Evolutionary conservation across 164 flowering plant species (phyloP).

Genomic region (Cinnamomum micranthum): DNA sequence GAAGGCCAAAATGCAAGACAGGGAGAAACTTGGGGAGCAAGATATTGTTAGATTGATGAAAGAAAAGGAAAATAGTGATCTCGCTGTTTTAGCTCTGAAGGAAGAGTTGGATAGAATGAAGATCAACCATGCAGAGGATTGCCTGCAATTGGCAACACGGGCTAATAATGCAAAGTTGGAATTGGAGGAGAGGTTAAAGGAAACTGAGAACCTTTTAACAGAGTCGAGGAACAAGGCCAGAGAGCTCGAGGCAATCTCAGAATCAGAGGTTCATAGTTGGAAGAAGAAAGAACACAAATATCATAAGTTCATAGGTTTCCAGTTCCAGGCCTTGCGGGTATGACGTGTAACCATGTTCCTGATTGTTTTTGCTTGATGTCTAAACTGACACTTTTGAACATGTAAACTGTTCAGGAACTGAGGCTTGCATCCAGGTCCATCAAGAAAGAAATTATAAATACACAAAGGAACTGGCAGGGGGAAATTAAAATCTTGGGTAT

Average conservation of each 20-base stretch:
- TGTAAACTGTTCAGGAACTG: conserved; percentile 45
- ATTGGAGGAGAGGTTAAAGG: conserved; percentile 49
- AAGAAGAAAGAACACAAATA: conserved; percentile 52
- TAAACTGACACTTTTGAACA: conserved; percentile 1
- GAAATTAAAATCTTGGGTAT: conserved; percentile 71
- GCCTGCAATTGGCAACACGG: conserved; percentile 41
- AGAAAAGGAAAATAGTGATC: conserved; percentile 47
- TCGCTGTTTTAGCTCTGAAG: conserved; percentile 45
- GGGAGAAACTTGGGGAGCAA: conserved; percentile 56
- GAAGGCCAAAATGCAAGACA: conserved; percentile 59
- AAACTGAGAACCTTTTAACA: conserved; percentile 43
- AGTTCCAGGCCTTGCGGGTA: conserved; percentile 58
- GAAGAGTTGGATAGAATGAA: conserved; percentile 51
- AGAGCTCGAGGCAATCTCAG: conserved; percentile 58
- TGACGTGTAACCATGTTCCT: conserved; percentile 10
- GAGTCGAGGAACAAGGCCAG: conserved; percentile 50
- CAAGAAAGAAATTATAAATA: conserved; percentile 56
- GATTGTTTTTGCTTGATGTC: not conserved
- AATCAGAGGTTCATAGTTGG: conserved; percentile 53
- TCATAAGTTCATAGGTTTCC: conserved; percentile 43
- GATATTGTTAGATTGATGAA: conserved; percentile 46
- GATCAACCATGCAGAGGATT: conserved; percentile 38
- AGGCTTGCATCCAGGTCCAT: conserved; percentile 47
- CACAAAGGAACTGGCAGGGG: conserved; percentile 39
- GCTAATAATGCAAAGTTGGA: conserved; percentile 39